phyloP scores from a whole-genome alignment of 106 monocot species.

The Platanthera zijinensis region DNA sequence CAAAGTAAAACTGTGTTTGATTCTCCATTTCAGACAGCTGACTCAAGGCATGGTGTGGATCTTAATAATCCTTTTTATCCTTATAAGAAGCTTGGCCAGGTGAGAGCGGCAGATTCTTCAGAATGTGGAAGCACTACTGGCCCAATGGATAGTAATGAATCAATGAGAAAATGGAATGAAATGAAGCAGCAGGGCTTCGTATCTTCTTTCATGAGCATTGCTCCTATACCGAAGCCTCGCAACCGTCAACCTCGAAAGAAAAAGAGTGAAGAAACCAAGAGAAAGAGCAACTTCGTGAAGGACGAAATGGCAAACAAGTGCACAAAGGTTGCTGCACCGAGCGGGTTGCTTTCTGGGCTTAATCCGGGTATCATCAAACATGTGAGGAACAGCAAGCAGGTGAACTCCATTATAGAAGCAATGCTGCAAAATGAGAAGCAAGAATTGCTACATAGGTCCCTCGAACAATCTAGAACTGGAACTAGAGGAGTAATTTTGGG shows the following conservation, averaged over 20 bases:
- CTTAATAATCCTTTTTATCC: constrained; percentile 58
- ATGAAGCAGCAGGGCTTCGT: constrained; percentile 92
- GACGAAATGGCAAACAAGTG: constrained; percentile 35
- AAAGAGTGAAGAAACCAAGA: constrained; percentile 51
- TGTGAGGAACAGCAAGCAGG: constrained; percentile 83
- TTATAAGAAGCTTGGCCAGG: constrained; percentile 46
- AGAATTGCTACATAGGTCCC: constrained; percentile 7
- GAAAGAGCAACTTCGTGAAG: constrained; percentile 28
- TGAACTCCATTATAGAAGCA: constrained; percentile 70
- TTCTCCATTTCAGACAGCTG: not conserved
- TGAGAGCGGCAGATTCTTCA: constrained; percentile 30
- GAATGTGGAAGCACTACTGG: constrained; percentile 85
- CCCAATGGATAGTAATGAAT: constrained; percentile 44
- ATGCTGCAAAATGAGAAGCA: constrained; percentile 41
- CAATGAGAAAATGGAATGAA: constrained; percentile 67
- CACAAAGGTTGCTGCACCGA: constrained; percentile 47
- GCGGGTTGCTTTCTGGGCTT: constrained; percentile 63
- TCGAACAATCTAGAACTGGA: constrained; percentile 11
- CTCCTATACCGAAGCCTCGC: constrained; percentile 35
- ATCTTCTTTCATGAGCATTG: constrained; percentile 45
- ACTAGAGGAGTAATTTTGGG: constrained; percentile 6
- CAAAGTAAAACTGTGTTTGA: not conserved
- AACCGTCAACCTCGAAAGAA: constrained; percentile 38
- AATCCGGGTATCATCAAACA: constrained; percentile 90
- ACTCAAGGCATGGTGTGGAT: constrained; percentile 15